Evolutionary conservation across 1,284 basidiomycete species (phyloP).

Genomic region (Dichomitus squalens): DNA sequence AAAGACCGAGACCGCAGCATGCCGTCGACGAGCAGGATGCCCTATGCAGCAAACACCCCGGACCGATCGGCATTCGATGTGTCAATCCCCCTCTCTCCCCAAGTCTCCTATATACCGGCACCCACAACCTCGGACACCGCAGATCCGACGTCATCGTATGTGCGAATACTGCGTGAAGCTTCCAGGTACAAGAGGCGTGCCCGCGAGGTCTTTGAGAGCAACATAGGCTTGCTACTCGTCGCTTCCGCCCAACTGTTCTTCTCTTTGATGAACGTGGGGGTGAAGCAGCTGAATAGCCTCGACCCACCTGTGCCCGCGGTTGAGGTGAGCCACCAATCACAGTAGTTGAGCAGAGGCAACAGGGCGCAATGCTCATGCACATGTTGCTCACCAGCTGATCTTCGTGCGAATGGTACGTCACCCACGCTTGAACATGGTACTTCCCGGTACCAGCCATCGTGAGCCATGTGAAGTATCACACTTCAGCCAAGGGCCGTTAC

Average conservation of each 20-base stretch:
- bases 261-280: constrained; percentile 60
- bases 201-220: constrained; percentile 34
- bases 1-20: constrained; percentile 1
- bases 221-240: constrained; percentile 67
- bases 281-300: constrained; percentile 61
- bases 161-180: neutral
- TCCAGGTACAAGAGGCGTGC: neutral
- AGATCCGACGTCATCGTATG: neutral
- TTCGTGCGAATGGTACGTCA: constrained; percentile 48
- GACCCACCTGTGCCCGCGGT: constrained; percentile 60
- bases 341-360: neutral
- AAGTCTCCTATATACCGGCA: constrained; percentile 18
- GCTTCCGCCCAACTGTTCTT: constrained; percentile 63
- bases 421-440: neutral
- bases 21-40: constrained; percentile 18
- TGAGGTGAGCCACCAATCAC: constrained; percentile 43
- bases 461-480: neutral
- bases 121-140: constrained; percentile 5
- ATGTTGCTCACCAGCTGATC: constrained; percentile 38
- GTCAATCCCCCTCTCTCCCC: constrained; percentile 11
- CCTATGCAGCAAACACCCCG: constrained; percentile 20
- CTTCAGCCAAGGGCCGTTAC: neutral
- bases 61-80: constrained; percentile 18
- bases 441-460: neutral
- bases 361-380: neutral